Percentiles rank a stretch among this genome's conserved stretches.
These are phyloP conservation scores for Globisporangium orthogonon DNA, from an alignment of 352 stramenopile genomes.

Conservation along the genomic window DNA sequence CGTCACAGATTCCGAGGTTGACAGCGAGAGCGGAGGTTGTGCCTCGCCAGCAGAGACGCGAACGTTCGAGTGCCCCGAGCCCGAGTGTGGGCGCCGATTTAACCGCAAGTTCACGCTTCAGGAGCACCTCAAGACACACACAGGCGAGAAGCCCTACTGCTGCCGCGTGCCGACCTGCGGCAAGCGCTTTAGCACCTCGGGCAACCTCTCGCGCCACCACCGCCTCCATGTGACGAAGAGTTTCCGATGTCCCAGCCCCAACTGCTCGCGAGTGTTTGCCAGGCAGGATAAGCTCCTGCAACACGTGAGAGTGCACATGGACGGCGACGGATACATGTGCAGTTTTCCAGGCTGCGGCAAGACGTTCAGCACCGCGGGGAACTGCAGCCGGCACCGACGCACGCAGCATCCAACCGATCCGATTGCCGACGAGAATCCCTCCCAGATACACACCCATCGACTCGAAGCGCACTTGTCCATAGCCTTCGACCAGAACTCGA, in stretches of 20 bases:
- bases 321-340: constrained; percentile 42
- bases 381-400: constrained; percentile 57
- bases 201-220: constrained; percentile 53
- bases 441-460: background rate
- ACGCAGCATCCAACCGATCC: constrained; percentile 27
- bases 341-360: constrained; percentile 39
- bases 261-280: constrained; percentile 40
- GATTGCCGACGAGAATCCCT: background rate
- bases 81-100: constrained; percentile 37
- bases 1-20: background rate
- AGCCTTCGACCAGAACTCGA: background rate
- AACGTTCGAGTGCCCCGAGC: constrained; percentile 22
- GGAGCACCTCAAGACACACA: constrained; percentile 77
- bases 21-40: background rate
- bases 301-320: constrained; percentile 43
- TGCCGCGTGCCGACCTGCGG: constrained; percentile 45
- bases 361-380: constrained; percentile 59
- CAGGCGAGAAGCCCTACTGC: constrained; percentile 57
- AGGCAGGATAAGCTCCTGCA: constrained; percentile 40
- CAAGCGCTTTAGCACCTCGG: constrained; percentile 67
- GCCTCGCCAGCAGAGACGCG: background rate
- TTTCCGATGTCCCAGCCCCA: constrained; percentile 28
- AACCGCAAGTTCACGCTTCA: constrained; percentile 65
- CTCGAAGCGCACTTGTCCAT: background rate
- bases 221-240: constrained; percentile 28